These are phyloP conservation scores for Nicotiana benthamiana DNA, from an alignment of 257 asterid species.

Conservation along the genomic window DNA sequence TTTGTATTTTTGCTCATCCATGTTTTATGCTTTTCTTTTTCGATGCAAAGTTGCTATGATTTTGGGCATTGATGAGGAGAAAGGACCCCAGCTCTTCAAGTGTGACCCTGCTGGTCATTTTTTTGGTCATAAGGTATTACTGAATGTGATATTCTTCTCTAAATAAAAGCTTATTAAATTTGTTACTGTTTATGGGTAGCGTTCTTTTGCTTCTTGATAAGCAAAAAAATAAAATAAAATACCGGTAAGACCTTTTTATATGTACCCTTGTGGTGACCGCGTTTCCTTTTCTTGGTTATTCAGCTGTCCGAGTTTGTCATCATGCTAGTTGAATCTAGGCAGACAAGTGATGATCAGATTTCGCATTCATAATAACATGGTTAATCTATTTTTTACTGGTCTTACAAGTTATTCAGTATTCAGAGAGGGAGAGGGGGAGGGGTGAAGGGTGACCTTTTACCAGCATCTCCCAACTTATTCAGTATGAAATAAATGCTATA, in stretches of 20 bases:
- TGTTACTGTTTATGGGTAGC: not conserved
- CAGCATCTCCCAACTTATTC: not conserved
- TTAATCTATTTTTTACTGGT: not conserved
- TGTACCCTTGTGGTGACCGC: not conserved
- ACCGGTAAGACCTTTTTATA: not conserved
- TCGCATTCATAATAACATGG: not conserved
- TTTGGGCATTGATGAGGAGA: conserved; percentile 91
- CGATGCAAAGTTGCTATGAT: conserved; percentile 73
- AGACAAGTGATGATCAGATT: not conserved
- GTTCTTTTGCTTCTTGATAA: too few species aligned
- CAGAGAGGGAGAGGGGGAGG: not conserved
- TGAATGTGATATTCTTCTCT: not conserved
- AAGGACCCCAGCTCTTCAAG: conserved; percentile 95
- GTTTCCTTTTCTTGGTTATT: not conserved
- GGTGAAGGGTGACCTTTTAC: not conserved
- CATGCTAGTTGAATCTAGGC: not conserved
- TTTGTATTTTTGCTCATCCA: not conserved
- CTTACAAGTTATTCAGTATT: not conserved
- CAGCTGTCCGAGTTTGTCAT: not conserved
- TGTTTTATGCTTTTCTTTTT: conserved; percentile 6
- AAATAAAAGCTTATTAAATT: not conserved
- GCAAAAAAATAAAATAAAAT: too few species aligned
- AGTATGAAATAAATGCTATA: not conserved
- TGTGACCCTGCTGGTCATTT: conserved; percentile 99
- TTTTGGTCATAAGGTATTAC: conserved; percentile 88